Percentiles rank a stretch among this genome's conserved stretches.
Evolutionary conservation across 2,329 filamentous ascomycete species (phyloP).

Genomic region (Trichoderma hamatum): DNA sequence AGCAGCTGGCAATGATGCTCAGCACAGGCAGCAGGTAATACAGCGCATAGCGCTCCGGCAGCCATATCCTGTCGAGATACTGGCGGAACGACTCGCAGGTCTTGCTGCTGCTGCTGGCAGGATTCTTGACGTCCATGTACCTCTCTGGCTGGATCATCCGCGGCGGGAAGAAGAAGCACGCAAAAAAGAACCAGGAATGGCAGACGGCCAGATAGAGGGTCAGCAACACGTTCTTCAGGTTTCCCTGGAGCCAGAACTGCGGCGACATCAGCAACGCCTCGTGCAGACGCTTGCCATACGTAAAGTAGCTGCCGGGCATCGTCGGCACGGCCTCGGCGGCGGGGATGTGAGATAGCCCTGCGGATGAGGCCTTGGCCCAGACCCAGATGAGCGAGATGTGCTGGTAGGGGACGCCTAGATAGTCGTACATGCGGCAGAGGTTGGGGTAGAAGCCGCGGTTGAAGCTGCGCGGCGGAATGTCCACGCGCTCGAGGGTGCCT

Average conservation of each 20-base stretch:
- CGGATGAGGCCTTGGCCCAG: constrained; percentile 44
- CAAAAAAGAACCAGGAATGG: constrained; percentile 57
- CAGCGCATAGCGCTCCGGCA: constrained; percentile 51
- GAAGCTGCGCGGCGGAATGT: constrained; percentile 45
- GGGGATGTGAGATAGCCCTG: neutral
- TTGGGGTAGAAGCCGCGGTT: constrained; percentile 56
- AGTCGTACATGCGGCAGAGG: constrained; percentile 58
- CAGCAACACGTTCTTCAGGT: constrained; percentile 48
- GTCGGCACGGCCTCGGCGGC: constrained; percentile 27
- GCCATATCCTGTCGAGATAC: constrained; percentile 54
- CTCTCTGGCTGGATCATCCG: neutral
- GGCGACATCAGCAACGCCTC: constrained; percentile 46
- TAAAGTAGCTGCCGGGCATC: constrained; percentile 48
- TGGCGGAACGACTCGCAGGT: constrained; percentile 49
- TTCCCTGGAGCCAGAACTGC: constrained; percentile 36
- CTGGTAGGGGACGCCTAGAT: constrained; percentile 54
- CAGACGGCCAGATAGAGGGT: constrained; percentile 49
- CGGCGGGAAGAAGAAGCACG: constrained; percentile 53
- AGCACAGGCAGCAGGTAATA: constrained; percentile 59
- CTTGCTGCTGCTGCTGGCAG: neutral
- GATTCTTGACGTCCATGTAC: neutral
- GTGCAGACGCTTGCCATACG: constrained; percentile 59
- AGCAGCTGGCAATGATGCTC: constrained; percentile 58
- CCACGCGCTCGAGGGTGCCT: constrained; percentile 41
- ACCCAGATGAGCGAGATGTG: constrained; percentile 57